Base-by-base conservation (phyloP, 768 basidiomycete genomes). In the Xerocomellus intermedius region DNA sequence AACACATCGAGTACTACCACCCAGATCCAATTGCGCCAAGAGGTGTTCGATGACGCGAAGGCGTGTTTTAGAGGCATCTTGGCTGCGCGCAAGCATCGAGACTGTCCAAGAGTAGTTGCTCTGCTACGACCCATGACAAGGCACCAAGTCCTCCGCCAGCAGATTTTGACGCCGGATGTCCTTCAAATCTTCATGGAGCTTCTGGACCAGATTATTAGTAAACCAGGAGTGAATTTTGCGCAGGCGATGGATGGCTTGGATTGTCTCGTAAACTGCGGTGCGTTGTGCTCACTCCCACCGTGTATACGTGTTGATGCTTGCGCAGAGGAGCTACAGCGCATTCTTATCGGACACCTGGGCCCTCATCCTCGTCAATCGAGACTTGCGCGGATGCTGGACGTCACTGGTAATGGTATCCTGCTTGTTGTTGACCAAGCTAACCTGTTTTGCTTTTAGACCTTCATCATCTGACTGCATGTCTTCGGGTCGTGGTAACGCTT, bases 171-270 rank as follows among this genome's bases (percentile, higher is more conserved):
- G 52, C 17, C 22, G 16, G 61, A 60, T 38, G 16, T 0, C 21
- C 19, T 42, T 7, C 13, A 42, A 14, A 42, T 8, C 2, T 41
- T 24, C 8, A 24, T 42, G 14, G n/a, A 42, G 21, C 22, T 42
- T 24, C 21, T 42, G 21, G 41, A 22, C 41, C 22, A 16, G 10
- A 54, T 51, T 5, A 3, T 60, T 8, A 24, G n/a, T 6, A 21
- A 21, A 16, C 24, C 30, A 3, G 50, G 35, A 16, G 42, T 46
- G 4, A 48, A 48, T 36, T 52, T 62, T 12, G 32, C 36, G 21
- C 58, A 60, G 4, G 50, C 42, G 7, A 62, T 62, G 61, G 58
- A 57, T 13, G 58, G 55, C 13, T 35, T 62, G 35, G 56, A 13
- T 5, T 56, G 50, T 39, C 39, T 61, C 12, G 22, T 60, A 47